phyloP scores from a whole-genome alignment of 225 moss, liverwort and hornwort species.

The Straminergon stramineum region DNA sequence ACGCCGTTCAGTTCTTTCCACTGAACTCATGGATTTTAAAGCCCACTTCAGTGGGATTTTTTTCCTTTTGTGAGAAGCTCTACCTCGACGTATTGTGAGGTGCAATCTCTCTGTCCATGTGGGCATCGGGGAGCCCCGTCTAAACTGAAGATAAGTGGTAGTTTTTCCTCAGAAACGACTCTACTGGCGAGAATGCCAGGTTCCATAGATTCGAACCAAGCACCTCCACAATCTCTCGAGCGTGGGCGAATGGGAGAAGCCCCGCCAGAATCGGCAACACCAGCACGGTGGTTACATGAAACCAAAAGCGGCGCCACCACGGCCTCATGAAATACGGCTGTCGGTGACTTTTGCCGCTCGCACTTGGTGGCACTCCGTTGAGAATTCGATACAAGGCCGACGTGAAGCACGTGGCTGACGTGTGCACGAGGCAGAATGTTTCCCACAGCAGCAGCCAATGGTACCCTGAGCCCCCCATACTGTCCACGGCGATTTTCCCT shows the following conservation, averaged over 20 bases:
- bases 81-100: neutral
- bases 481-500: constrained; percentile 83
- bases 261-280: constrained; percentile 64
- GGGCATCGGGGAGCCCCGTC: neutral
- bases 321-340: constrained; percentile 20
- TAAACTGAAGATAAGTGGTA: constrained; percentile 3
- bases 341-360: neutral
- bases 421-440: constrained; percentile 56
- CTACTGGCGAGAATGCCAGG: constrained; percentile 2
- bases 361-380: constrained; percentile 29
- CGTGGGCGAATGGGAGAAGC: constrained; percentile 65
- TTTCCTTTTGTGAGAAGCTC: neutral
- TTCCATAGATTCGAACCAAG: constrained; percentile 13
- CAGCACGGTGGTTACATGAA: constrained; percentile 43
- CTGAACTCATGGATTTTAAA: neutral
- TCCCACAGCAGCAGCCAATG: constrained; percentile 84
- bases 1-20: neutral
- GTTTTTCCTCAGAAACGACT: constrained; percentile 4
- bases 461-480: constrained; percentile 80
- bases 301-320: constrained; percentile 36
- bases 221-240: constrained; percentile 30
- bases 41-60: neutral
- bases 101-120: neutral
- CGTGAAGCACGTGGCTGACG: constrained; percentile 51
- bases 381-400: constrained; percentile 47